Conservation (phyloP, 1,139 yeast genomes). For the Arxiozyma heterogenica region DNA sequence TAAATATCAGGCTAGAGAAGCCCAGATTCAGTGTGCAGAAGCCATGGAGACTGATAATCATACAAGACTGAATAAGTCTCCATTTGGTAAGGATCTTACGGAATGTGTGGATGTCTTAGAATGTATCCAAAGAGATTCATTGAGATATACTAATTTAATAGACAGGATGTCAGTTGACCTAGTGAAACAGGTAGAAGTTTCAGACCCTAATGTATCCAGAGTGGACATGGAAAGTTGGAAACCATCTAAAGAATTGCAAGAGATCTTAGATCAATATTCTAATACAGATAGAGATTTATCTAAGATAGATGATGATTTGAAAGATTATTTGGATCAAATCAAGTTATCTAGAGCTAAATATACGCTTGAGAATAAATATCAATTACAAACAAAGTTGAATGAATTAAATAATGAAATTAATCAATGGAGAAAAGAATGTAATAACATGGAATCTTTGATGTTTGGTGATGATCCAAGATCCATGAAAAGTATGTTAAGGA, state of each 20-base stretch:
- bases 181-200: constrained; percentile 21
- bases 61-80: not conserved
- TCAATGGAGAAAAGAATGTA: constrained; percentile 28
- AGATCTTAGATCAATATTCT: constrained; percentile 15
- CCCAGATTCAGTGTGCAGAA: constrained; percentile 10
- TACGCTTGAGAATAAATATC: constrained; percentile 24
- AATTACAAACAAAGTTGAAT: constrained; percentile 18
- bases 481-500: constrained; percentile 20
- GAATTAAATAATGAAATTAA: constrained; percentile 22
- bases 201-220: constrained; percentile 15
- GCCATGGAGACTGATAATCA: constrained; percentile 3
- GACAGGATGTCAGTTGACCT: constrained; percentile 23
- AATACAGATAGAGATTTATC: not conserved
- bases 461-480: constrained; percentile 28
- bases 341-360: constrained; percentile 27
- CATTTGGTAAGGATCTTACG: constrained; percentile 6
- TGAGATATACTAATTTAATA: constrained; percentile 23
- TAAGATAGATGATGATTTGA: not conserved
- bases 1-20: constrained; percentile 17
- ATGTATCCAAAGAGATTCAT: constrained; percentile 13
- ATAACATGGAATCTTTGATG: constrained; percentile 24
- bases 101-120: constrained; percentile 15
- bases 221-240: constrained; percentile 18
- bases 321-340: constrained; percentile 21
- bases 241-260: constrained; percentile 18